phyloP scores from a whole-genome alignment of 768 basidiomycete species.

The Xerocomellus intermedius region DNA sequence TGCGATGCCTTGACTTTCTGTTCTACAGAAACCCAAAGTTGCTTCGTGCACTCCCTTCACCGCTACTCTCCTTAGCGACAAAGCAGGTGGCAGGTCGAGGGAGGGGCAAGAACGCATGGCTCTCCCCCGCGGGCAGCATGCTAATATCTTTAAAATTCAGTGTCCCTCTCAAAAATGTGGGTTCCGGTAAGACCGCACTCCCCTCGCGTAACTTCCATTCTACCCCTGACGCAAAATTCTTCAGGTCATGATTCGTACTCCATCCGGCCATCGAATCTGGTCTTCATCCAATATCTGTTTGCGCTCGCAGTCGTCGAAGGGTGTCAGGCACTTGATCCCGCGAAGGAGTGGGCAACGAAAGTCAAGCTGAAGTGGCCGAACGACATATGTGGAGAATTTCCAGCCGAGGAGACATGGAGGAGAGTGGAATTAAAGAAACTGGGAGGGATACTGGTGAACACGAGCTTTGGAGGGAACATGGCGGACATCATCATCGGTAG shows the following conservation, averaged over 20 bases:
- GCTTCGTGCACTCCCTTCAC: constrained; percentile 65
- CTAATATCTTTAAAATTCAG: constrained; percentile 47
- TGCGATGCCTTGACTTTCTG: background rate
- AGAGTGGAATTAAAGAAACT: constrained; percentile 64
- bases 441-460: constrained; percentile 90
- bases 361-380: constrained; percentile 96
- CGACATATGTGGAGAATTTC: constrained; percentile 79
- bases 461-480: constrained; percentile 68
- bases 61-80: constrained; percentile 80
- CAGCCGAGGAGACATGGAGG: constrained; percentile 30
- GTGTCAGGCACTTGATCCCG: constrained; percentile 58
- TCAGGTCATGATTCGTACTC: constrained; percentile 6
- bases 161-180: constrained; percentile 16
- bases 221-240: background rate
- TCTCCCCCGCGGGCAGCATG: constrained; percentile 88
- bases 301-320: constrained; percentile 88
- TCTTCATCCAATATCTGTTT: constrained; percentile 93
- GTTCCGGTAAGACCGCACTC: constrained; percentile 5
- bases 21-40: constrained; percentile 68
- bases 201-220: background rate
- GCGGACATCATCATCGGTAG: constrained; percentile 81
- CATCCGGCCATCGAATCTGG: constrained; percentile 54
- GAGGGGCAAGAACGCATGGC: constrained; percentile 86
- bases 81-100: constrained; percentile 88
- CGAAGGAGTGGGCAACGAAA: constrained; percentile 42